A percentile compares a stretch with the other conserved stretches of the same genome.
Evolutionary conservation across 192 early-diverging fungal genomes (phyloP).

Genomic region (Linnemannia elongata): DNA sequence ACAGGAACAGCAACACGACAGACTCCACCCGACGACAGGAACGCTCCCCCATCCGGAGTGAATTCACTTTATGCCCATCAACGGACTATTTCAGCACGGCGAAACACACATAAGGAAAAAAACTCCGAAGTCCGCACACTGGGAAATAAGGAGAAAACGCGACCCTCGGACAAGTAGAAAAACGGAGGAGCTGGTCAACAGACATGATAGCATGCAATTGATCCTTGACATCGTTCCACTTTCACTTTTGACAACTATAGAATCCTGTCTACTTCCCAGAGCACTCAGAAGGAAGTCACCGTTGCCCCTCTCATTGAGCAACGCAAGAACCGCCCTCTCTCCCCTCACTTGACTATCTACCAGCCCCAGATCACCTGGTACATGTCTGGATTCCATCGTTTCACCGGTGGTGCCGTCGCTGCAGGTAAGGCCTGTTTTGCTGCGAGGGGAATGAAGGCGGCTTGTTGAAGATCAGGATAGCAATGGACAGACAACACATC

Average conservation of each 20-base stretch:
- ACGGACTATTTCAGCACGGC: neutral
- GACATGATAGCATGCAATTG: neutral
- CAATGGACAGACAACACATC: conserved; percentile 11
- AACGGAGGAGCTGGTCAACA: neutral
- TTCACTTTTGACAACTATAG: conserved; percentile 11
- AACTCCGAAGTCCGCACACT: neutral
- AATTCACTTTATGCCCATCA: neutral
- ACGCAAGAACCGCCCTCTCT: conserved; percentile 79
- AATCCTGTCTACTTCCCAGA: conserved; percentile 49
- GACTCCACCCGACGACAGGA: neutral
- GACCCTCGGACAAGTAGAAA: neutral
- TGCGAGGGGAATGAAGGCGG: too few relatives aligned
- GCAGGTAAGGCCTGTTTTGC: conserved; percentile 61
- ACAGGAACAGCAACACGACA: neutral
- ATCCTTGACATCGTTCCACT: neutral
- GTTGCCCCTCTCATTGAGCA: conserved; percentile 61
- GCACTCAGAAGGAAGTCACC: conserved; percentile 34
- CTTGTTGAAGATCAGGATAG: neutral
- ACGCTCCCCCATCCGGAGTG: neutral
- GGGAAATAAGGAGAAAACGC: neutral
- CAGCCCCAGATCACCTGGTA: conserved; percentile 90
- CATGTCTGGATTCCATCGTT: conserved; percentile 79
- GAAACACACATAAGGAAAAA: neutral
- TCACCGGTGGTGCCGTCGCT: conserved; percentile 81
- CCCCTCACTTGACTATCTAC: conserved; percentile 92